These are phyloP conservation scores for Coemansia sp. DNA, from an alignment of 192 early-diverging fungal species.

Conservation along the genomic window DNA sequence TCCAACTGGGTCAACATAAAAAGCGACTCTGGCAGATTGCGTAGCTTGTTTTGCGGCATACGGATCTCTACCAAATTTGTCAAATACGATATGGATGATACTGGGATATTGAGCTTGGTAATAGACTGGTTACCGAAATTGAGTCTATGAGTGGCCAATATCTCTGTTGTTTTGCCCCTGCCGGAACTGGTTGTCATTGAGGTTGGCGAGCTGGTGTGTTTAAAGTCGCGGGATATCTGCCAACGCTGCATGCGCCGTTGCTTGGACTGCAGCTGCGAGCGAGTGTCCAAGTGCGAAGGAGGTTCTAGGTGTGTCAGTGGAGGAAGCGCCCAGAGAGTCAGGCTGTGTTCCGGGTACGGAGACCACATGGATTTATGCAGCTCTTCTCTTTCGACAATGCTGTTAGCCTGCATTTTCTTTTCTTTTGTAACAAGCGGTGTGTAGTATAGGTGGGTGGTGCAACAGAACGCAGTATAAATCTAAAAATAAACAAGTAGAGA, in stretches of 20 bases:
- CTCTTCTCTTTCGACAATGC: conserved; percentile 16
- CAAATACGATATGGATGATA: conserved; percentile 20
- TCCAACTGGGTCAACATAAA: conserved; percentile 44
- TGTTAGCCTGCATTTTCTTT: conserved; percentile 23
- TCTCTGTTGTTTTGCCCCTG: conserved; percentile 24
- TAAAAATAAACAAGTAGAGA: neutral
- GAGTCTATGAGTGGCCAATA: conserved; percentile 44
- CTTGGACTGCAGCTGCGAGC: neutral
- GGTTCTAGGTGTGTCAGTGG: neutral
- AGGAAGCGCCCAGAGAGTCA: conserved; percentile 44
- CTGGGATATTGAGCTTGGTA: conserved; percentile 23
- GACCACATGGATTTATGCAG: conserved; percentile 40
- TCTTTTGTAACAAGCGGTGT: neutral
- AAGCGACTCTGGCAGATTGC: conserved; percentile 23
- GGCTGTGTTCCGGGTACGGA: conserved; percentile 48
- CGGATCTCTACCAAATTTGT: conserved; percentile 39
- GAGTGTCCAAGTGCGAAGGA: conserved; percentile 15
- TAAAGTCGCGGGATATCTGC: conserved; percentile 45
- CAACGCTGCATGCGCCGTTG: conserved; percentile 36
- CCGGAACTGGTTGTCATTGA: neutral
- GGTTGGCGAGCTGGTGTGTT: neutral
- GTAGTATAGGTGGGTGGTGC: neutral
- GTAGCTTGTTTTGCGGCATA: conserved; percentile 48
- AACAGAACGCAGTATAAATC: neutral
- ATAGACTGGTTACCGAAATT: conserved; percentile 47